Base-by-base conservation (phyloP, 2,329 filamentous ascomycete genomes). In the Pseudohalonectria lignicola region DNA sequence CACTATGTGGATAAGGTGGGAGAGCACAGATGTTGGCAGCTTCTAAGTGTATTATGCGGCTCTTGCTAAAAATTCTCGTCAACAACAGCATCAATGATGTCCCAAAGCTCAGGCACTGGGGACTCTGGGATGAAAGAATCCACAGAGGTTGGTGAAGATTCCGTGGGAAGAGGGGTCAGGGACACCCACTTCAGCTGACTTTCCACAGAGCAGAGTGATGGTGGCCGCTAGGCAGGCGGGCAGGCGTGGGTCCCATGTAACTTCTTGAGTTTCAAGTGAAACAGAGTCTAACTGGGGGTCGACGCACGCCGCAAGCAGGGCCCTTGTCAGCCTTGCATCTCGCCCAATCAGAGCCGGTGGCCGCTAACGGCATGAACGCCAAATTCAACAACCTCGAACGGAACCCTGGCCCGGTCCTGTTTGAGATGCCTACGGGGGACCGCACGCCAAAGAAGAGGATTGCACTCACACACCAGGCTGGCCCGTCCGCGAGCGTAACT, bases 221-320 rank as follows among this genome's bases (percentile, higher is more conserved):
- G n/a, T n/a, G n/a, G n/a, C n/a, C n/a, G n/a, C n/a, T n/a, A n/a
- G n/a, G n/a, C n/a, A n/a, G n/a, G n/a, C n/a, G n/a, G n/a, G n/a
- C n/a, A 13, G 36, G 18, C 36, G 18, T 32, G 36, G 36, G 17
- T 26, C 36, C 28, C 20, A 38, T 38, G 36, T 16, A 38, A 38
- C 36, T 26, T 20, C 49, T 57, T 52, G 48, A 49, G 63, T 68
- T 67, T 69, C 66, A 64, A 45, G 50, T 60, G 59, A 66, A 63
- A 67, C 63, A 51, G 45, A 44, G 39, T 34, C 34, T 33, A 48
- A 43, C 49, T 39, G 43, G 51, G 55, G 48, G 41, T 44, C 47
- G 49, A 49, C 45, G 49, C 50, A 52, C 43, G 42, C 44, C 42
- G 43, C 41, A 37, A 39, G 36, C 42, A 44, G 43, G 38, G 41